Base-by-base conservation (phyloP, 164 flowering plant genomes). In the Kingdonia uniflora region DNA sequence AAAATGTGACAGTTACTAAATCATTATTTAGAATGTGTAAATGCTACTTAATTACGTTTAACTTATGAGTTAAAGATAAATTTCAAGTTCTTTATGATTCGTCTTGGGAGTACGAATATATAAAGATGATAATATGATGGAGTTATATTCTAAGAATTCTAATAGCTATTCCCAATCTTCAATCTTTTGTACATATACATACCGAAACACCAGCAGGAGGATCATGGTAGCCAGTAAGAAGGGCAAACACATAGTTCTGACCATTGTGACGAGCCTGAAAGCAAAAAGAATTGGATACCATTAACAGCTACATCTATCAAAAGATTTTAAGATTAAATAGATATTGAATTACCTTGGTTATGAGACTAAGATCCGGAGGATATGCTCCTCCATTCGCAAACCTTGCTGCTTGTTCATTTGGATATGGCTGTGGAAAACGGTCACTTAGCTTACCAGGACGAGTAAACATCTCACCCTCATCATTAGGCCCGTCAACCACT, bases 361-460 rank as follows among this genome's bases (percentile, higher is more conserved):
- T 77, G 54, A 84, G 91, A 67, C 91, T 86, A 19, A 86, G 68
- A 73, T 86, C 91, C 11, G 95, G 91, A 66, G 95, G 90, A 75
- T 83, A 86, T 19, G 95, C 91, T 25, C 95, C 95, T 63, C 95
- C 91, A 64, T 86, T 86, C 12, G 95, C 90, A 70, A 86, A 86
- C 61, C 88, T 72, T 59, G 95, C 95, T 1, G 95, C 95, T 62
- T 72, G 76, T 57, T 86, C 91, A 68, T 86, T 86, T 15, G 80
- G 20, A 65, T 86, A 86, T 59, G 95, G 95, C 67, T 76, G 77
- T 45, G 86, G 95, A 46, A 86, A 78, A 38, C 90, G 90, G 57
- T 86, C 95, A 54, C 90, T 86, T 12, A 83, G 76, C 73, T 83
- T 86, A 54, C 95, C 91, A 52, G 95, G 95, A 42, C 95, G 87